A percentile compares a stretch with the other conserved stretches of the same genome.
These are phyloP conservation scores for Camellia granthamiana DNA, from an alignment of 148 eudicot species.

Conservation along the genomic window DNA sequence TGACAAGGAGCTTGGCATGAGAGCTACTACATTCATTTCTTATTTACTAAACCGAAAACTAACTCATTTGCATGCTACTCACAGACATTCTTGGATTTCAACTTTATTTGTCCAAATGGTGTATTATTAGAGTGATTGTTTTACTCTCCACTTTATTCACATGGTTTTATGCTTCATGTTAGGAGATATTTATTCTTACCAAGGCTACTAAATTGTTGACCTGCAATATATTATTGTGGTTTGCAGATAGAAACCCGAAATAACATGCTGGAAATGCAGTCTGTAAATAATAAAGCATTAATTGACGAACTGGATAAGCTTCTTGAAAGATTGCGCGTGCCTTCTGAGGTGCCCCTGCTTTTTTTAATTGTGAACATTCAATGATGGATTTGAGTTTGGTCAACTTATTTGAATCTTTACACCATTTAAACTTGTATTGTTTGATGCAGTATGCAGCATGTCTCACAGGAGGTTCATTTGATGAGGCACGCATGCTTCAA, in stretches of 20 bases:
- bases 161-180: neutral
- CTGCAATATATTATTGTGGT: slow-evolving; percentile 4
- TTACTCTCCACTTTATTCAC: neutral
- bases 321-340: slow-evolving; percentile 77
- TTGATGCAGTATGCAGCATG: slow-evolving; percentile 69
- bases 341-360: slow-evolving; percentile 59
- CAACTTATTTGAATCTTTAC: neutral
- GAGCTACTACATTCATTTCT: too few species aligned
- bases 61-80: too few species aligned
- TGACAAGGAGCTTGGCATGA: neutral
- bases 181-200: neutral
- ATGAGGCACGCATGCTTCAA: slow-evolving; percentile 83
- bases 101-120: neutral
- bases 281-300: slow-evolving; percentile 75
- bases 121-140: neutral
- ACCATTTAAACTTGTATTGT: slow-evolving; percentile 5
- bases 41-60: too few species aligned
- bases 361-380: neutral
- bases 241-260: slow-evolving; percentile 92
- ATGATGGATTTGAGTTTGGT: neutral
- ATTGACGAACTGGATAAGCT: slow-evolving; percentile 95
- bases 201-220: neutral
- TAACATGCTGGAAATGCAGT: slow-evolving; percentile 96
- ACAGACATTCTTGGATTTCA: neutral
- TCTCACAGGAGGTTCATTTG: slow-evolving; percentile 84